Evolutionary conservation across 1,284 basidiomycete genomes (phyloP).

Genomic region (Coniophora puteana): DNA sequence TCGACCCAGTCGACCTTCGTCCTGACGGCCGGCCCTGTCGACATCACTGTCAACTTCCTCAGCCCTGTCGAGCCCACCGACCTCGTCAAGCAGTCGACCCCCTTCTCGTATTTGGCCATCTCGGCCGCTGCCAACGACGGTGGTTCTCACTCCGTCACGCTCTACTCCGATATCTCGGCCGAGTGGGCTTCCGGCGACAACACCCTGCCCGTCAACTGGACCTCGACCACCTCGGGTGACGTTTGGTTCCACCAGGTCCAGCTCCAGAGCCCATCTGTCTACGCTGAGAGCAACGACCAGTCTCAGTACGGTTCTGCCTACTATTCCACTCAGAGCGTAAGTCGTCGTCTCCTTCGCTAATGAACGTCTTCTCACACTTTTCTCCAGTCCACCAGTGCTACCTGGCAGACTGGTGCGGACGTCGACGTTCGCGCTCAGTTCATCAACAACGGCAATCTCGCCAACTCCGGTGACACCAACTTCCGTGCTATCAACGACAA

Average conservation of each 20-base stretch:
- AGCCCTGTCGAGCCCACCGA: conserved; percentile 64
- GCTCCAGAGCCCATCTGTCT: conserved; percentile 42
- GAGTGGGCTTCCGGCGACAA: conserved; percentile 67
- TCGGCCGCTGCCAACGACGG: conserved; percentile 56
- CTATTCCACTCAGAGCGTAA: conserved; percentile 51
- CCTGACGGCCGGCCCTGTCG: conserved; percentile 59
- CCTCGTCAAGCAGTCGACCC: conserved; percentile 55
- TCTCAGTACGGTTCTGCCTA: conserved; percentile 64
- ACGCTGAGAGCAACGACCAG: conserved; percentile 51
- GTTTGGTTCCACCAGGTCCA: conserved; percentile 58
- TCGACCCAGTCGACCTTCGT: conserved; percentile 61
- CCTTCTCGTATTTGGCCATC: conserved; percentile 58
- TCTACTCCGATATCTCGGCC: conserved; percentile 64
- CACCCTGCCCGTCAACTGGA: conserved; percentile 51
- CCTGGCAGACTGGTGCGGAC: conserved; percentile 62
- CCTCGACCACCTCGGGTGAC: conserved; percentile 39
- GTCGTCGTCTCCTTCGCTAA: neutral
- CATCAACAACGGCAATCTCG: conserved; percentile 49
- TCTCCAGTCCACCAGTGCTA: conserved; percentile 40
- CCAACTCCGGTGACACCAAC: conserved; percentile 51
- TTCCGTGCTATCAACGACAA: conserved; percentile 57
- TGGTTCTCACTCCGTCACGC: conserved; percentile 47
- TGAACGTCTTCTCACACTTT: conserved; percentile 4
- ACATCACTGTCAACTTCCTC: conserved; percentile 58
- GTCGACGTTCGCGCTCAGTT: conserved; percentile 51